A percentile compares a stretch with the other conserved stretches of the same genome.
phyloP scores from a whole-genome alignment of 805 yeast genomes.

The Saccharomyces kudriavzevii region DNA sequence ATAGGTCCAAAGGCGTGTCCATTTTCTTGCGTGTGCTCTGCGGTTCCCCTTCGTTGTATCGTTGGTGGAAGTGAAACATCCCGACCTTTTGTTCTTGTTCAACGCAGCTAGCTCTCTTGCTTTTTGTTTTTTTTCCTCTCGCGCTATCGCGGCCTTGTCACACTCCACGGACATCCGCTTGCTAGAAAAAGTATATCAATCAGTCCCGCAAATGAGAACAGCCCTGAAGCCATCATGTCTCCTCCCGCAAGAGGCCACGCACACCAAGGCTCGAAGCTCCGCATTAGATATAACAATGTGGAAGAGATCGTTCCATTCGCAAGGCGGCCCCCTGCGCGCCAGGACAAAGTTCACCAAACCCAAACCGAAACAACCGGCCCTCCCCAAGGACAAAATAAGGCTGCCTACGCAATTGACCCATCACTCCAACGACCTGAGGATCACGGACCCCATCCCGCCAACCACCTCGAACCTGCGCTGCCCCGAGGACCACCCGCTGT shows the following conservation, averaged over 20 bases:
- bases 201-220: neutral
- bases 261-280: neutral
- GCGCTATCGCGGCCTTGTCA: neutral
- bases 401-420: slow-evolving; percentile 23
- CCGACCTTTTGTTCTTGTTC: neutral
- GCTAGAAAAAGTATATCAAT: no score
- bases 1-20: slow-evolving; percentile 80
- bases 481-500: slow-evolving; percentile 82
- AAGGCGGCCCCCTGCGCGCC: slow-evolving; percentile 22
- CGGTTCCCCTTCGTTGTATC: neutral
- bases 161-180: neutral
- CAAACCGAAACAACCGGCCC: slow-evolving; percentile 23
- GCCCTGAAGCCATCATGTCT: neutral
- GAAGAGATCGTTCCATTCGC: neutral
- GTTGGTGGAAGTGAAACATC: neutral
- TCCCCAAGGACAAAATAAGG: slow-evolving; percentile 18
- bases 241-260: no score
- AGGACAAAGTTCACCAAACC: slow-evolving; percentile 37
- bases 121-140: neutral
- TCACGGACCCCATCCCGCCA: slow-evolving; percentile 82
- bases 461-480: slow-evolving; percentile 63
- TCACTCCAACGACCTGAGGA: slow-evolving; percentile 33
- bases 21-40: slow-evolving; percentile 12
- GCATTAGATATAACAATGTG: neutral
- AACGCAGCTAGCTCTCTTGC: neutral